These are phyloP conservation scores for Nasturtium officinale DNA, from an alignment of 345 rosid genomes.

Conservation along the genomic window DNA sequence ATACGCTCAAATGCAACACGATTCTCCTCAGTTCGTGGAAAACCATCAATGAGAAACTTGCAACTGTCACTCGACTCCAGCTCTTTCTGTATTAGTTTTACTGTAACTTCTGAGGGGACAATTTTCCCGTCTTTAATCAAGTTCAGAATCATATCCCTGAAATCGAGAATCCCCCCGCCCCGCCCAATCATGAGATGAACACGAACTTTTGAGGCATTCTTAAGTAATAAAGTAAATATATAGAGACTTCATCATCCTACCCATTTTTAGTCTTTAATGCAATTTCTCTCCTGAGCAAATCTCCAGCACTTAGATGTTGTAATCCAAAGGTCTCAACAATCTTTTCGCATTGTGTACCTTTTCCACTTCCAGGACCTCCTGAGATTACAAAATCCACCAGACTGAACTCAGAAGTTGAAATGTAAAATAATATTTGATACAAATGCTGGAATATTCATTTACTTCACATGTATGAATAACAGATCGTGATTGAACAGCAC, in stretches of 20 bases:
- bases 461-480: neutral
- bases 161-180: conserved; percentile 28
- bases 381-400: neutral
- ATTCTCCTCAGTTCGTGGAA: conserved; percentile 86
- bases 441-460: neutral
- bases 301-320: conserved; percentile 79
- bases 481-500: neutral
- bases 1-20: conserved; percentile 71
- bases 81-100: conserved; percentile 67
- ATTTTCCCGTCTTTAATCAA: conserved; percentile 80
- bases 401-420: neutral
- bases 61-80: conserved; percentile 56
- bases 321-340: conserved; percentile 71
- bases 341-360: conserved; percentile 81
- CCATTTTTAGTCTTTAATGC: conserved; percentile 64
- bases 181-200: conserved; percentile 20
- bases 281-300: conserved; percentile 68
- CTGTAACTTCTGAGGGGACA: conserved; percentile 86
- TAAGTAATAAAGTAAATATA: neutral
- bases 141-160: conserved; percentile 63
- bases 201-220: neutral
- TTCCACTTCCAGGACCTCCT: conserved; percentile 92
- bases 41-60: conserved; percentile 85
- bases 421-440: neutral
- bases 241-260: conserved; percentile 40